phyloP scores from a whole-genome alignment of 176 grass and related monocot genomes.

The Rhynchospora pubera region DNA sequence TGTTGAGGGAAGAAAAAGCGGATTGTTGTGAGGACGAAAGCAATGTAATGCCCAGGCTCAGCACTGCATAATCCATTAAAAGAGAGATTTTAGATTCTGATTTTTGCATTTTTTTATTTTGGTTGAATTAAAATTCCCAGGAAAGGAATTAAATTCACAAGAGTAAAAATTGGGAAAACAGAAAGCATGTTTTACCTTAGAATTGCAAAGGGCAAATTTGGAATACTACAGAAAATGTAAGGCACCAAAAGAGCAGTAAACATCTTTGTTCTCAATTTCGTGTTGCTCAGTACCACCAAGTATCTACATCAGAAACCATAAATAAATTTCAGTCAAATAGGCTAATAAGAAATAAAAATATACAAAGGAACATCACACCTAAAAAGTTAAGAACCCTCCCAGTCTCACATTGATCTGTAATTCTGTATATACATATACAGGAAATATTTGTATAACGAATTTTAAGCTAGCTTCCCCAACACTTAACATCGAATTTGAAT shows the following conservation, averaged over 20 bases:
- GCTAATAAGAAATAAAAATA: background rate
- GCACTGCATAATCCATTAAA: conserved; percentile 39
- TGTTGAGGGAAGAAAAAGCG: conserved; percentile 68
- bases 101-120: background rate
- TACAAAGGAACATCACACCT: background rate
- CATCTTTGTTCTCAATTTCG: conserved; percentile 93
- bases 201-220: conserved; percentile 31
- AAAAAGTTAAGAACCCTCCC: background rate
- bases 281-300: conserved; percentile 70
- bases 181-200: conserved; percentile 31
- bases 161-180: background rate
- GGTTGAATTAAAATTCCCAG: background rate
- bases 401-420: too few relatives aligned
- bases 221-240: conserved; percentile 84
- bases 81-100: background rate
- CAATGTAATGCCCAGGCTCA: conserved; percentile 73
- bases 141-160: background rate
- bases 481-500: background rate
- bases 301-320: conserved; percentile 43
- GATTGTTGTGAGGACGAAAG: conserved; percentile 48
- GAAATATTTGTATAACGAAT: too few relatives aligned
- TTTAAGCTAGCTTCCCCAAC: too few relatives aligned
- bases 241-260: conserved; percentile 71
- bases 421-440: too few relatives aligned
- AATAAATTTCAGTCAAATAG: background rate